Base-by-base conservation (phyloP, 345 rosid genomes). In the Citrus maxima region DNA sequence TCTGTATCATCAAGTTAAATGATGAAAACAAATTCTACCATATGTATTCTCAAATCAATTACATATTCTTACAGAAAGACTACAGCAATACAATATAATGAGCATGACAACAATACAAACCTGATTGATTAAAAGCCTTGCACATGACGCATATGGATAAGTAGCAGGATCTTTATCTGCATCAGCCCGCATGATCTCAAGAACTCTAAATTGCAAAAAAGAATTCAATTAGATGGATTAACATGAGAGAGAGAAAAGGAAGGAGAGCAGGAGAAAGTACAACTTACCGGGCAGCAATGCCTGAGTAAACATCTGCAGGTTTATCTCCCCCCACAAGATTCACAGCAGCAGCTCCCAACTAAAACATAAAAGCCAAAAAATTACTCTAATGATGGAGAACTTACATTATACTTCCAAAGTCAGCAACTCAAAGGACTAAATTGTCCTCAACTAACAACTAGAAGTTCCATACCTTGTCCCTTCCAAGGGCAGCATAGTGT, bases 401-500 rank as follows among this genome's bases (percentile, higher is more conserved):
- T 32, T 21, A 37, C 14, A 75, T 66, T 62, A 46, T 10, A 49
- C 30, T 60, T 61, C 63, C 51, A 64, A 49, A 42, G n/a, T 28
- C n/a, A n/a, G 32, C 54, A 63, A 60, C 27, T 37, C n/a, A 74
- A 74, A 72, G 38, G 40, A 24, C 5, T 32, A 72, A 30, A 70
- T 10, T 28, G 13, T 54, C 12, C 56, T 75, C 21, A 51, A 70
- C 72, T 65, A 49, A 67, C 42, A 56, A 59, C 42, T 5, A 72
- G 10, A 58, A 77, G 80, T 46, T 3, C 63, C 34, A 76, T 90
- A 97, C 99, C 99, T 90, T 86, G 85, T 97, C 99, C 86, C 98
- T 93, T 80, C 99, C 98, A 76, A 94, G 88, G 59, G 99, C 99
- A 85, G 99, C 99, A 88, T 97, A 97, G 80, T 97, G 99, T 84